Percentiles rank a stretch among this genome's conserved stretches.
phyloP scores from a whole-genome alignment of 768 basidiomycete genomes.

The Jaapia argillacea region DNA sequence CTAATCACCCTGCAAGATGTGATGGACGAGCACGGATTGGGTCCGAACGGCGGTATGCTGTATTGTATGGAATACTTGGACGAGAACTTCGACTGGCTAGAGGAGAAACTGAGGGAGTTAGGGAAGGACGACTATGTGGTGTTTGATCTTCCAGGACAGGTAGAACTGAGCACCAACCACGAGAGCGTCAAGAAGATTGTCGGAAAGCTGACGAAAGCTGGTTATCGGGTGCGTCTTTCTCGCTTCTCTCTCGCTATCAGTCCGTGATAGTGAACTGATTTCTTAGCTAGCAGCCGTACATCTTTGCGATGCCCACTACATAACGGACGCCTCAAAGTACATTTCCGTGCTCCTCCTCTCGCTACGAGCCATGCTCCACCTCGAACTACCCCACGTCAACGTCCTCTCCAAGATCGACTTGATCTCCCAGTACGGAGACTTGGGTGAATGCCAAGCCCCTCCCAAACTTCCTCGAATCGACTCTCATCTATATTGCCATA shows the following conservation, averaged over 20 bases:
- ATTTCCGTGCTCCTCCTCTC: conserved; percentile 87
- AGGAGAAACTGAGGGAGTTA: conserved; percentile 52
- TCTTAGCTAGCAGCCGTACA: conserved; percentile 84
- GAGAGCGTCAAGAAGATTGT: conserved; percentile 79
- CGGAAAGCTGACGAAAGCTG: conserved; percentile 55
- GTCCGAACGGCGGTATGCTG: conserved; percentile 93
- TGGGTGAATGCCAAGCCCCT: conserved; percentile 57
- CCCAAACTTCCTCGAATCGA: neutral
- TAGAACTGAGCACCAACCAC: conserved; percentile 95
- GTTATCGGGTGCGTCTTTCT: conserved; percentile 66
- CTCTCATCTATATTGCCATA: conserved; percentile 18
- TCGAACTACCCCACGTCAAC: conserved; percentile 97
- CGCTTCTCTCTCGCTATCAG: neutral
- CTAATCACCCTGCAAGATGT: conserved; percentile 83
- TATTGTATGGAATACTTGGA: conserved; percentile 98
- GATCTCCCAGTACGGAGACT: conserved; percentile 81
- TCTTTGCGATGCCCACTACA: conserved; percentile 93
- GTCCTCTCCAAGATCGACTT: conserved; percentile 95
- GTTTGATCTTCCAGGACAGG: conserved; percentile 96
- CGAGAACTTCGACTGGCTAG: conserved; percentile 86
- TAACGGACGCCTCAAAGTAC: conserved; percentile 94
- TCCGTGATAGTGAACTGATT: conserved; percentile 3
- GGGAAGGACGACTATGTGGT: conserved; percentile 77
- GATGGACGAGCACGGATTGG: conserved; percentile 76
- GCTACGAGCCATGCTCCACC: conserved; percentile 93